These are phyloP conservation scores for Vitis amurensis DNA, from an alignment of 164 flowering plant genomes.

Conservation along the genomic window DNA sequence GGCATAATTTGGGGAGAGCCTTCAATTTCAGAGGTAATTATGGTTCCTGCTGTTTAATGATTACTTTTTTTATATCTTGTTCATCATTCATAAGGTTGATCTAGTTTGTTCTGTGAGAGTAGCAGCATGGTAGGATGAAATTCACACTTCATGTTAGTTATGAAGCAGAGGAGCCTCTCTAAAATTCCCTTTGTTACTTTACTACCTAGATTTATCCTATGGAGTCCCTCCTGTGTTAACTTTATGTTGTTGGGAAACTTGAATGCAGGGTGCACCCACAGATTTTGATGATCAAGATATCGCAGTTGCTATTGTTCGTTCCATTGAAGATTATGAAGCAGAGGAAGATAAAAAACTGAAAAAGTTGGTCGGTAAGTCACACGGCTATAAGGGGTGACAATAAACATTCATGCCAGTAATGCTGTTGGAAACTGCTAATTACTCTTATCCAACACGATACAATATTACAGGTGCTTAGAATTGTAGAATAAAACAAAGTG, in stretches of 20 bases:
- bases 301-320: slow-evolving; percentile 81
- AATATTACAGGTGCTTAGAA: neutral
- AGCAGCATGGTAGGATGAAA: too few species aligned
- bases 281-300: slow-evolving; percentile 74
- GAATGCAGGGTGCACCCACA: slow-evolving; percentile 53
- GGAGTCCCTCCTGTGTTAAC: neutral
- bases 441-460: neutral
- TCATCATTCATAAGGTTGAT: too few species aligned
- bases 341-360: slow-evolving; percentile 70
- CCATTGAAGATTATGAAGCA: slow-evolving; percentile 35
- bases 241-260: slow-evolving; percentile 8
- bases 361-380: slow-evolving; percentile 52
- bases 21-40: slow-evolving; percentile 39
- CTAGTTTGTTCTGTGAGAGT: too few species aligned
- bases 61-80: too few species aligned
- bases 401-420: neutral
- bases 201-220: neutral
- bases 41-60: neutral
- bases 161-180: neutral
- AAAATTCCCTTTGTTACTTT: neutral
- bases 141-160: neutral
- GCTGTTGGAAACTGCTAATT: neutral
- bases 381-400: neutral
- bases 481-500: too few species aligned
- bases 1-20: slow-evolving; percentile 33